Base-by-base conservation (phyloP, 73 alveolate genomes). In the Blepharisma japonicum region DNA sequence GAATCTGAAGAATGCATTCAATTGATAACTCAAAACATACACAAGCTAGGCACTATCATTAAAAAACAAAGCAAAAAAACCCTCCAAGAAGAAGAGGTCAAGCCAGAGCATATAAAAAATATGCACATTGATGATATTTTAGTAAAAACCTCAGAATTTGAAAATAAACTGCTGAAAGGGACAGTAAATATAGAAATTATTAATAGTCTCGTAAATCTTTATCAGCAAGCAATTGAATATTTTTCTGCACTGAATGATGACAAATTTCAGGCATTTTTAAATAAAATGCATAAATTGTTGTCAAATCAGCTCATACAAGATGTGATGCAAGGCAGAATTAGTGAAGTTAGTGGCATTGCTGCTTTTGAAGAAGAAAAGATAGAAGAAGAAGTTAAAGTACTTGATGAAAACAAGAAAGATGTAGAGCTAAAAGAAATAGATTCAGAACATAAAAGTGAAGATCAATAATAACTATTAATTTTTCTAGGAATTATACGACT, bases 291-390 rank as follows among this genome's bases (percentile, higher is more conserved):
- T 23, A 18, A 45, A 9, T 54, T 70, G 11, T 47, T 70, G 14
- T 14, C 74, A 5, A 39, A 61, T 61, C n/a, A 61, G 39, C 86
- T 80, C 50, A 77, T 86, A 21, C 77, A 76, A 77, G 61, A 55
- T 32, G 89, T 77, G 11, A 61, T 86, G 48, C 87, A 86, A 79
- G 54, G 27, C 55, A 79, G n/a, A 32, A 42, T 42, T 66, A 79
- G 54, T 70, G 54, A 32, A 32, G 42, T 32, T 32, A 32, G 42
- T 32, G 42, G 42, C 3, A 3, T 21, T 47, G 72, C 6, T 48
- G 32, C 0, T 0, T 14, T 6, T 47, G 42, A 79, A 79, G 72
- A 32, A 32, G 42, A 32, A 32, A 32, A 32, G 42, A 32, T 32
- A 32, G 42, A 32, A 32, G 42, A 32, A 32, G 42, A 32, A 32